These are phyloP conservation scores for Omphalotus olearius DNA, from an alignment of 1,284 basidiomycete genomes.

Conservation along the genomic window DNA sequence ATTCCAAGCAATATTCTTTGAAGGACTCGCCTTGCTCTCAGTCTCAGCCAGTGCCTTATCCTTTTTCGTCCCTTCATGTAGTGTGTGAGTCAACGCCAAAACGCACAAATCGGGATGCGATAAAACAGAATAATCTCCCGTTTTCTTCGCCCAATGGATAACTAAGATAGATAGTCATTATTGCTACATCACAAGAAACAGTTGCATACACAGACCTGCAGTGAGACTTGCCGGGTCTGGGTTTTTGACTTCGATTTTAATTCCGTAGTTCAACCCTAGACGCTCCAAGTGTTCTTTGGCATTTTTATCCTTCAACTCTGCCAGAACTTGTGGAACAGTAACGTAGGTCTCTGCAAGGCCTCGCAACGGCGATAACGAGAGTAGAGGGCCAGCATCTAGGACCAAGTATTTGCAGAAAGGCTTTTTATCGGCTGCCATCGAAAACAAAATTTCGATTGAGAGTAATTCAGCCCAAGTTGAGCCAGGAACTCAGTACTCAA, in stretches of 20 bases:
- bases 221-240: conserved; percentile 74
- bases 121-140: conserved; percentile 93
- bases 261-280: conserved; percentile 69
- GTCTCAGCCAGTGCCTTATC: conserved; percentile 36
- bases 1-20: neutral
- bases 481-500: neutral
- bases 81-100: conserved; percentile 82
- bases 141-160: conserved; percentile 90
- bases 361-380: conserved; percentile 81
- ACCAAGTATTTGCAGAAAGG: conserved; percentile 75
- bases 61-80: conserved; percentile 50
- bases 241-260: conserved; percentile 69
- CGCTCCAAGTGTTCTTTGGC: conserved; percentile 83
- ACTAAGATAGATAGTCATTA: conserved; percentile 43
- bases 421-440: conserved; percentile 9
- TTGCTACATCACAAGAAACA: conserved; percentile 5
- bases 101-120: conserved; percentile 91
- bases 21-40: conserved; percentile 13
- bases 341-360: conserved; percentile 80
- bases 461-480: neutral
- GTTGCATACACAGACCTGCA: conserved; percentile 54
- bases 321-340: conserved; percentile 86
- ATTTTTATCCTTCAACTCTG: conserved; percentile 83
- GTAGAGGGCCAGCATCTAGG: conserved; percentile 88
- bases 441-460: neutral